Percentiles rank a stretch among this genome's conserved stretches.
These are phyloP conservation scores for Fusarium lyarnte DNA, from an alignment of 2,329 filamentous ascomycete genomes.

Conservation along the genomic window DNA sequence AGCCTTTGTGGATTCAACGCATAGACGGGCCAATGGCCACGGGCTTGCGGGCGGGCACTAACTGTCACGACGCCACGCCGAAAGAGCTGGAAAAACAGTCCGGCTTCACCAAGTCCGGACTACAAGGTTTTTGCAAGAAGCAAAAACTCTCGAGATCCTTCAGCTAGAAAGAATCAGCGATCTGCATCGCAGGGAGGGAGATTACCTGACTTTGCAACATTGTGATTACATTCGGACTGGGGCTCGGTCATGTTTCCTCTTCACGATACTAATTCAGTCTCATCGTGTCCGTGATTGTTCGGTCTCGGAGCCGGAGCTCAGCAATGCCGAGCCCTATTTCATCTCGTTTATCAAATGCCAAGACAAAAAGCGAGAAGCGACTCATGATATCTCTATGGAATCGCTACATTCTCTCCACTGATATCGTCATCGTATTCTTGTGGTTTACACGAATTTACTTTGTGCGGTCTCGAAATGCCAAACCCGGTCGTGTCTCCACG, in stretches of 20 bases:
- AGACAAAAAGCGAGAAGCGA: slow-evolving; percentile 15
- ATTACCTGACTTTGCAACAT: slow-evolving; percentile 11
- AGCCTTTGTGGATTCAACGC: neutral
- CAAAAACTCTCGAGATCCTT: neutral
- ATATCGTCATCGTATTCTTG: slow-evolving; percentile 19
- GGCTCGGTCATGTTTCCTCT: neutral
- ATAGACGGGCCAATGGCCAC: slow-evolving; percentile 9
- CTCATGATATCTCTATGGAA: slow-evolving; percentile 1
- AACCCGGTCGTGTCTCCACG: slow-evolving; percentile 11
- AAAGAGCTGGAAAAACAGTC: slow-evolving; percentile 22
- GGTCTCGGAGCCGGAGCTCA: slow-evolving; percentile 19
- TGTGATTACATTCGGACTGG: slow-evolving; percentile 9
- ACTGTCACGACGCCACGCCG: slow-evolving; percentile 20
- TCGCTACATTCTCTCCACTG: slow-evolving; percentile 12
- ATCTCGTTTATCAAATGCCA: slow-evolving; percentile 29
- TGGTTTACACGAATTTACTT: slow-evolving; percentile 8
- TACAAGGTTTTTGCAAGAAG: neutral
- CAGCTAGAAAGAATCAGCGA: neutral
- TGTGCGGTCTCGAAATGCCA: neutral
- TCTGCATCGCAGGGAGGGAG: slow-evolving; percentile 16
- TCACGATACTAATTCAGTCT: neutral
- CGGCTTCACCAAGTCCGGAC: neutral
- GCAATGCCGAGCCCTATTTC: slow-evolving; percentile 5
- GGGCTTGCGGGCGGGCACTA: neutral
- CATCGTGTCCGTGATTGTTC: slow-evolving; percentile 24